A percentile compares a stretch with the other conserved stretches of the same genome.
These are phyloP conservation scores for Isabelozyma pseudorhagii DNA, from an alignment of 805 yeast genomes.

Conservation along the genomic window DNA sequence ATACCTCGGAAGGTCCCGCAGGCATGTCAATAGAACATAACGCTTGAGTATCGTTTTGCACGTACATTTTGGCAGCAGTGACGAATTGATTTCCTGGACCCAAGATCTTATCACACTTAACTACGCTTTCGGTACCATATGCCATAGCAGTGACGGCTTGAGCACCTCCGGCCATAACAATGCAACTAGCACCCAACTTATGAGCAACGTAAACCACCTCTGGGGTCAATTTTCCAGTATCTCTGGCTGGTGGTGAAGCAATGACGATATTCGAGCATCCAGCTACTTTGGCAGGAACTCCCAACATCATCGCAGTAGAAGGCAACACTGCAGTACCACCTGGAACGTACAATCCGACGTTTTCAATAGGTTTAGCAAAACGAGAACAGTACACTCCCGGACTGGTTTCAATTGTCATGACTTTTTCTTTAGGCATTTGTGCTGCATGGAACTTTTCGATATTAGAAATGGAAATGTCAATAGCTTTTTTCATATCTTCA, in stretches of 20 bases:
- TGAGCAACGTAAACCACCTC: slow-evolving; percentile 98
- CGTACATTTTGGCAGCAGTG: slow-evolving; percentile 98
- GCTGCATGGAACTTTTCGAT: slow-evolving; percentile 92
- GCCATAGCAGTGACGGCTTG: slow-evolving; percentile 99
- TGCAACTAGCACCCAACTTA: slow-evolving; percentile 86
- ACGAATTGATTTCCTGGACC: slow-evolving; percentile 99
- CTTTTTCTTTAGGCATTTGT: slow-evolving; percentile 68
- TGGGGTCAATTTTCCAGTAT: slow-evolving; percentile 90
- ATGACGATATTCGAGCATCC: slow-evolving; percentile 88
- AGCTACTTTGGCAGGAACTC: slow-evolving; percentile 98
- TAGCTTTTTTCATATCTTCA: slow-evolving; percentile 73
- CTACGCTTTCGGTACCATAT: slow-evolving; percentile 89
- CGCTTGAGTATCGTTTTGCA: slow-evolving; percentile 93
- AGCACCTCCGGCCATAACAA: slow-evolving; percentile 97
- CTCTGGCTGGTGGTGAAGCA: slow-evolving; percentile 91
- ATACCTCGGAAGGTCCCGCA: slow-evolving; percentile 98
- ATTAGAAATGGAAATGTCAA: slow-evolving; percentile 86
- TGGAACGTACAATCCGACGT: slow-evolving; percentile 94
- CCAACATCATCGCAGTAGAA: slow-evolving; percentile 95
- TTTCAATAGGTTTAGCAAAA: slow-evolving; percentile 91
- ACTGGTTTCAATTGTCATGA: slow-evolving; percentile 81
- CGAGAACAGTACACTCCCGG: slow-evolving; percentile 95
- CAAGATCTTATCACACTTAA: slow-evolving; percentile 93
- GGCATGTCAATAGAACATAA: slow-evolving; percentile 98
- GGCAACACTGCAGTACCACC: slow-evolving; percentile 99